A percentile compares a stretch with the other conserved stretches of the same genome.
Conservation (phyloP, 2,329 filamentous ascomycete genomes). For the Aspergillus carbonarius region DNA sequence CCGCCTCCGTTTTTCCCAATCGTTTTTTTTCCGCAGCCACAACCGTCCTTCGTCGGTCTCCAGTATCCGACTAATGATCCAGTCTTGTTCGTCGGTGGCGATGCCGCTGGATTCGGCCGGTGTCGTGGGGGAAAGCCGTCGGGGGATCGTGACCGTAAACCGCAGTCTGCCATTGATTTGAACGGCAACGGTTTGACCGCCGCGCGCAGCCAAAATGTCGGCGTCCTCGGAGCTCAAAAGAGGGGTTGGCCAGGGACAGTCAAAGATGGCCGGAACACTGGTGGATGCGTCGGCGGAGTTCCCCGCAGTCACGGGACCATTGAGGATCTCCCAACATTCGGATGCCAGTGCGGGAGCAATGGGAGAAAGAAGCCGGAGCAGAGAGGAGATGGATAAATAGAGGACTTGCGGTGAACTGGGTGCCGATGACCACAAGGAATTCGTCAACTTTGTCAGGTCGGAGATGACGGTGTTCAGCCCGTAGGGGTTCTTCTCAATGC, state of each 20-base stretch:
- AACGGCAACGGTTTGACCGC: slow-evolving; percentile 58
- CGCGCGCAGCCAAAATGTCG: slow-evolving; percentile 51
- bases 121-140: slow-evolving; percentile 44
- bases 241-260: slow-evolving; percentile 57
- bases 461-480: slow-evolving; percentile 81
- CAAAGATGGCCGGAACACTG: slow-evolving; percentile 43
- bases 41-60: slow-evolving; percentile 59
- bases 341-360: slow-evolving; percentile 78
- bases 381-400: slow-evolving; percentile 51
- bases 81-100: slow-evolving; percentile 51
- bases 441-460: slow-evolving; percentile 78
- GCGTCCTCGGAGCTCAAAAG: slow-evolving; percentile 39
- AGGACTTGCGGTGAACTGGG: slow-evolving; percentile 40
- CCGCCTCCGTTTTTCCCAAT: slow-evolving; percentile 57
- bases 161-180: slow-evolving; percentile 79
- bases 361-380: slow-evolving; percentile 74
- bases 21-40: slow-evolving; percentile 53
- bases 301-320: slow-evolving; percentile 22
- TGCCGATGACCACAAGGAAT: slow-evolving; percentile 56
- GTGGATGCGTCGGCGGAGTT: slow-evolving; percentile 1
- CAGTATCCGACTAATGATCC: slow-evolving; percentile 63
- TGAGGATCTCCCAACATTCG: slow-evolving; percentile 71
- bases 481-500: slow-evolving; percentile 69
- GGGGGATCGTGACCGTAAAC: slow-evolving; percentile 65
- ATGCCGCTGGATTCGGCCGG: slow-evolving; percentile 11